Percentiles rank a stretch among this genome's conserved stretches.
Evolutionary conservation across 331 rosid species (phyloP).

Genomic region (Saraca asoca): DNA sequence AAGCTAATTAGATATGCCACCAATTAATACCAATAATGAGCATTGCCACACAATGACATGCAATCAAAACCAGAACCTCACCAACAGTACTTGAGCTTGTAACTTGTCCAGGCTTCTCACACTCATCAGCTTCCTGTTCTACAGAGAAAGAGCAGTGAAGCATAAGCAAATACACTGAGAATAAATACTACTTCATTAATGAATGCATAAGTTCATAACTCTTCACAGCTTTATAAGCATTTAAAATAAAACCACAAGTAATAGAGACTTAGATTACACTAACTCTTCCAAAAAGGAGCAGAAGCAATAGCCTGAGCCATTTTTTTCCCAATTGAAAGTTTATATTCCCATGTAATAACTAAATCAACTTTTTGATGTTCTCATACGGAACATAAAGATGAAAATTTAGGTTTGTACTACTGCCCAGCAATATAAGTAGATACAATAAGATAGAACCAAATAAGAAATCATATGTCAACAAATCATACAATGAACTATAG

Average conservation of each 20-base stretch:
- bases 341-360: background rate
- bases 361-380: background rate
- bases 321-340: slow-evolving; percentile 1
- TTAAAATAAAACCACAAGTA: background rate
- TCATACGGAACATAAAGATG: background rate
- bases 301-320: background rate
- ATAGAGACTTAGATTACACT: background rate
- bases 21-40: background rate
- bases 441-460: background rate
- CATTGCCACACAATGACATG: background rate
- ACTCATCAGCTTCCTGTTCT: slow-evolving; percentile 58
- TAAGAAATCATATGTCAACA: no score
- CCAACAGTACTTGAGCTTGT: slow-evolving; percentile 43
- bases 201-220: background rate
- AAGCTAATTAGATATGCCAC: background rate
- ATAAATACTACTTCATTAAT: slow-evolving; percentile 1
- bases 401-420: background rate
- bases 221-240: background rate
- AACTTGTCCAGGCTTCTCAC: slow-evolving; percentile 42
- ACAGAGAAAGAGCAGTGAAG: slow-evolving; percentile 35
- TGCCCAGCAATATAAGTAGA: background rate
- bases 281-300: background rate
- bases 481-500: no score
- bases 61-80: slow-evolving; percentile 39
- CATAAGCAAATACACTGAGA: slow-evolving; percentile 32